Evolutionary conservation across 257 asterid species (phyloP), one percentile per base, ranked within the genome.

Genomic region (Echites panduratus): DNA sequence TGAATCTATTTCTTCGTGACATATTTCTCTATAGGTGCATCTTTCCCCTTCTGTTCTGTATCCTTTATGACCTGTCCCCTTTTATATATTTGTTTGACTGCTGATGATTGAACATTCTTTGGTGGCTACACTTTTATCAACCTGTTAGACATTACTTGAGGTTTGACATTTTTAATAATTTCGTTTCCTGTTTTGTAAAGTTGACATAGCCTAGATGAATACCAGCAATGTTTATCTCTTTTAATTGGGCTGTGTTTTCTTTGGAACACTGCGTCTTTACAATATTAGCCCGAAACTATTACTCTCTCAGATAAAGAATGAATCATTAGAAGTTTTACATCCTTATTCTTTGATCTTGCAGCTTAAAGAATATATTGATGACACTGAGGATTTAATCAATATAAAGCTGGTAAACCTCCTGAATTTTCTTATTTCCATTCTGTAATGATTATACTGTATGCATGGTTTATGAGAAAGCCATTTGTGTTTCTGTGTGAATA

Each of bases 351-450:
- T 78, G 71, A 59, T 19, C 12, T 27, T 82, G 85, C 96, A 95
- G 99, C 99, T 95, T 75, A 95, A 92, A 83, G 99, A 95, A 79
- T 95, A 95, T 64, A 95, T 95, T 40, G 98, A 95, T 35, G 99
- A 95, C 75, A 95, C 99, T 0, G 99, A 95, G 89, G 99, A 92
- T 84, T 85, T 95, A 27, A 92, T 95, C 89, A 95, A 90, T 87
- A 83, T 95, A 77, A 95, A 95, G 66, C 92, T 92, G 90, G 99
- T 95, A 88, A 47, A 56, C 45, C 71, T 48, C 26, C 40, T 20
- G 40, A 27, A 20, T 17, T 70, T 48, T 69, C 40, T 65, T 2
- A 49, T 57, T 22, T 10, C 41, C 5, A 3, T 72, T 52, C 50
- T 71, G 49, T 20, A 20, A 66, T 52, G 40, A 66, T 70, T 75